A percentile compares a stretch with the other conserved stretches of the same genome.
Conservation (phyloP, 768 basidiomycete species). For the Fistulinella prunicolor region DNA sequence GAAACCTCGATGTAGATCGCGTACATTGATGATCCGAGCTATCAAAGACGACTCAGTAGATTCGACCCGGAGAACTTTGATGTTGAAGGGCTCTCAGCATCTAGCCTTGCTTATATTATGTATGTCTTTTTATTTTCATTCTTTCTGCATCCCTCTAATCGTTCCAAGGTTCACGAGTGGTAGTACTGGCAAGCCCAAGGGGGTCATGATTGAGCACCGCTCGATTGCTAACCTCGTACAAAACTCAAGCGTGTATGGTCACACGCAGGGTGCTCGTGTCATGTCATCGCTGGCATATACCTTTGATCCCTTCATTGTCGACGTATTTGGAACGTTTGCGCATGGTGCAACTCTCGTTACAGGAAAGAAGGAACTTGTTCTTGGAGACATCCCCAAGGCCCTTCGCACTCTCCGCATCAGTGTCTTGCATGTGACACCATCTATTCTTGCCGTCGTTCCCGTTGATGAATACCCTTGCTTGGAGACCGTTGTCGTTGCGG, state of each 20-base stretch:
- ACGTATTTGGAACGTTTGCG: slow-evolving; percentile 18
- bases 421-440: slow-evolving; percentile 31
- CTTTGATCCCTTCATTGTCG: slow-evolving; percentile 25
- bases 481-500: slow-evolving; percentile 26
- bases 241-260: slow-evolving; percentile 22
- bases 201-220: slow-evolving; percentile 23
- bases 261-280: slow-evolving; percentile 21
- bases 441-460: slow-evolving; percentile 28
- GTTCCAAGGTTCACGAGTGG: slow-evolving; percentile 20
- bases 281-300: slow-evolving; percentile 30
- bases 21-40: slow-evolving; percentile 30
- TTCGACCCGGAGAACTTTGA: slow-evolving; percentile 17
- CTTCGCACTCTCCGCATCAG: slow-evolving; percentile 25
- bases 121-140: slow-evolving; percentile 5
- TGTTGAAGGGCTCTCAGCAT: slow-evolving; percentile 19
- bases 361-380: slow-evolving; percentile 27
- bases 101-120: slow-evolving; percentile 28
- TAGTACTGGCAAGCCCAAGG: slow-evolving; percentile 24
- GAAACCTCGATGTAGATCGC: slow-evolving; percentile 16
- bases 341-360: slow-evolving; percentile 22
- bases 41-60: slow-evolving; percentile 20
- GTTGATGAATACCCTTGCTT: slow-evolving; percentile 26
- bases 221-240: slow-evolving; percentile 22
- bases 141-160: not conserved
- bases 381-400: slow-evolving; percentile 29